Percentiles rank a stretch among this genome's conserved stretches.
Conservation (phyloP, 2,329 filamentous ascomycete genomes). For the Aspergillus flavus region DNA sequence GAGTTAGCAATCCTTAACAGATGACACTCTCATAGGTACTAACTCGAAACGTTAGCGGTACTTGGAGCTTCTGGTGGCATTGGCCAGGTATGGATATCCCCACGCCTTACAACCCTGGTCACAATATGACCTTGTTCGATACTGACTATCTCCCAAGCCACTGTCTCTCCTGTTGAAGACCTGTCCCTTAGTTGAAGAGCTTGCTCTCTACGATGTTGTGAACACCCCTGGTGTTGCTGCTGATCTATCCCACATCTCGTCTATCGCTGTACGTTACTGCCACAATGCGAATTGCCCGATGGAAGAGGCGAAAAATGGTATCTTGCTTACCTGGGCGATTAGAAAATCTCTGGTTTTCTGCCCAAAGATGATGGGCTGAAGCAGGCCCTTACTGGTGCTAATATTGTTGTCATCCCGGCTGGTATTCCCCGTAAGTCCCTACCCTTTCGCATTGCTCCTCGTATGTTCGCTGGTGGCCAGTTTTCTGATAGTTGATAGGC, state of each 20-base stretch:
- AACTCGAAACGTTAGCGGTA: constrained; percentile 59
- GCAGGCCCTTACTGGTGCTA: constrained; percentile 84
- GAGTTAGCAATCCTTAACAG: constrained; percentile 13
- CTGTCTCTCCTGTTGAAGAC: constrained; percentile 95
- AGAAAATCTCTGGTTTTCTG: constrained; percentile 88
- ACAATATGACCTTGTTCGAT: neutral
- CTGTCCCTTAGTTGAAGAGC: constrained; percentile 83
- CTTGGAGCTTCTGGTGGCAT: constrained; percentile 98
- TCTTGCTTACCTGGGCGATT: constrained; percentile 31
- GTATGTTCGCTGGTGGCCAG: neutral
- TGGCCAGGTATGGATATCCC: constrained; percentile 72
- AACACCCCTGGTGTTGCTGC: constrained; percentile 96
- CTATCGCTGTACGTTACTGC: constrained; percentile 69
- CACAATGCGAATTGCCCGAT: neutral
- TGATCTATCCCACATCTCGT: constrained; percentile 97
- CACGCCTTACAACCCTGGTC: constrained; percentile 17
- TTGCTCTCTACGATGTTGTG: constrained; percentile 98
- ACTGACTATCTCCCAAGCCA: constrained; percentile 60
- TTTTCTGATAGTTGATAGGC: constrained; percentile 57
- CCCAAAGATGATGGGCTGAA: constrained; percentile 84
- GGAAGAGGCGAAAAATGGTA: neutral
- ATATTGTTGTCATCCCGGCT: constrained; percentile 95
- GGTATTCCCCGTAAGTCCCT: constrained; percentile 85
- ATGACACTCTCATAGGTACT: constrained; percentile 13
- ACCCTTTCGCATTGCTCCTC: neutral